phyloP scores from a whole-genome alignment of 164 flowering plant genomes.

The Santalum album region DNA sequence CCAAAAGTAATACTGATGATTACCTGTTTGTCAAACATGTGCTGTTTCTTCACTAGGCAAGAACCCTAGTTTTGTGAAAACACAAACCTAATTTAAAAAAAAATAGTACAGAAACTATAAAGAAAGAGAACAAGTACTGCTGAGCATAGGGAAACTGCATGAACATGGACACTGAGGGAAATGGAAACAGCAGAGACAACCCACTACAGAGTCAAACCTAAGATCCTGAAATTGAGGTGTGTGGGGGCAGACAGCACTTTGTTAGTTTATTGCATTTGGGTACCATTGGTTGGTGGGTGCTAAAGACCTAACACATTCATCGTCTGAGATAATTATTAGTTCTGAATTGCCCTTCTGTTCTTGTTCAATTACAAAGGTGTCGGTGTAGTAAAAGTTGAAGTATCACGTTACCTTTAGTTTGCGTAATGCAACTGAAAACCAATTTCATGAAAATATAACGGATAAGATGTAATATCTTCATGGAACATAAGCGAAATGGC shows the following conservation, averaged over 20 bases:
- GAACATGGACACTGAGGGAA: slow-evolving; percentile 6
- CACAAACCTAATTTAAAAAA: background rate
- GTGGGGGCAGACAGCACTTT: background rate
- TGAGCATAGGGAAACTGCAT: slow-evolving; percentile 13
- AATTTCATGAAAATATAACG: too few relatives aligned
- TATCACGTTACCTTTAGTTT: too few relatives aligned
- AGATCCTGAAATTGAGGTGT: slow-evolving; percentile 30
- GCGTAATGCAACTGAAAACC: too few relatives aligned
- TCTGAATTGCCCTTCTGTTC: background rate
- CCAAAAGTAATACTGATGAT: background rate
- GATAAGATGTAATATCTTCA: too few relatives aligned
- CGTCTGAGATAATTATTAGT: background rate
- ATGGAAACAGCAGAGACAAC: background rate
- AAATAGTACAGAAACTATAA: background rate
- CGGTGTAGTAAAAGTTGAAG: background rate
- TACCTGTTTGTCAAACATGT: background rate
- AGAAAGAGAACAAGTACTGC: background rate
- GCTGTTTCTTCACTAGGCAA: background rate
- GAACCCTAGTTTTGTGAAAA: background rate
- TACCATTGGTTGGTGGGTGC: background rate
- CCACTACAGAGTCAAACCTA: slow-evolving; percentile 20
- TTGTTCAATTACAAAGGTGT: background rate
- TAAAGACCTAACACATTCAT: background rate
- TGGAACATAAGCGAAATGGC: too few relatives aligned
- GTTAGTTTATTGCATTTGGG: slow-evolving; percentile 8